phyloP scores from a whole-genome alignment of 768 basidiomycete species.

The Tylopilus plumbeoviolaceoides region DNA sequence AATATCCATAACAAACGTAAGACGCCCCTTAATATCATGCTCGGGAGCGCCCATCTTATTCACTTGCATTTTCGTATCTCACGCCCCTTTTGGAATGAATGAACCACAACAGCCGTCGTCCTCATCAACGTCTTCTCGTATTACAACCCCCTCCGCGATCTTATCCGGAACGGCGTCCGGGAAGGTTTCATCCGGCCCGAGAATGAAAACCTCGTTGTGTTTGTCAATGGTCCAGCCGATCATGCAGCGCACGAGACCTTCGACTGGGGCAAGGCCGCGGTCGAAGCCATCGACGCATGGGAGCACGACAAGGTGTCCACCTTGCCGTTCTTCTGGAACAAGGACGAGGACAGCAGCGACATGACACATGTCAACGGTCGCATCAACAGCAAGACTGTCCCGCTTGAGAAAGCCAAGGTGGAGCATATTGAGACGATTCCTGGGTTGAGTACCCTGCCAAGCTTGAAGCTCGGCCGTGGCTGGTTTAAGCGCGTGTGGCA shows the following conservation, averaged over 20 bases:
- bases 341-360: constrained; percentile 33
- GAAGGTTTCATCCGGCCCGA: constrained; percentile 70
- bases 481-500: constrained; percentile 35
- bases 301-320: constrained; percentile 28
- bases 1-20: constrained; percentile 82
- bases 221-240: constrained; percentile 70
- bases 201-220: constrained; percentile 60
- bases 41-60: not conserved
- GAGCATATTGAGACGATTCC: constrained; percentile 21
- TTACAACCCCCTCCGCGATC: constrained; percentile 75
- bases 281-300: constrained; percentile 66
- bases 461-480: constrained; percentile 23
- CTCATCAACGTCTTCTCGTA: constrained; percentile 83
- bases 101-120: constrained; percentile 57
- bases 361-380: constrained; percentile 17
- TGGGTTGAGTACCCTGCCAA: constrained; percentile 17
- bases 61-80: not conserved
- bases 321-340: constrained; percentile 49
- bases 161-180: constrained; percentile 62
- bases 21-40: constrained; percentile 18
- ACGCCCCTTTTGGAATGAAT: not conserved
- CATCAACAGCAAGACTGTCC: not conserved
- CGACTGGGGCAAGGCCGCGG: constrained; percentile 74
- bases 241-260: constrained; percentile 50
- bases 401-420: constrained; percentile 10